phyloP scores from a whole-genome alignment of 2,329 filamentous ascomycete species.

The Cladosporium phlei region DNA sequence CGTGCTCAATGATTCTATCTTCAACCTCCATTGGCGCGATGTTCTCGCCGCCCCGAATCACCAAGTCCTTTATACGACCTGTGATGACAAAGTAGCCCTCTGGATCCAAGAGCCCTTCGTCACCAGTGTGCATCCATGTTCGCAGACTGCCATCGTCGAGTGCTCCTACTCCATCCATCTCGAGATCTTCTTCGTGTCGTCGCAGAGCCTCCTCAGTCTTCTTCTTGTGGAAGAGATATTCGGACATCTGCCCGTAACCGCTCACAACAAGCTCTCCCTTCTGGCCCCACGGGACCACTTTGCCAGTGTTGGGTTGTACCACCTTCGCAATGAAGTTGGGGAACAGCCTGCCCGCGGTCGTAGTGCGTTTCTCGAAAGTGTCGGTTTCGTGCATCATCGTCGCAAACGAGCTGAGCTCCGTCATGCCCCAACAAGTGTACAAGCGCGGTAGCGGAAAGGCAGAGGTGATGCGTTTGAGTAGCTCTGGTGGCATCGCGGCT shows the following conservation, averaged over 20 bases:
- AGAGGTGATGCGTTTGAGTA: constrained; percentile 68
- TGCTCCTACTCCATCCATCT: constrained; percentile 32
- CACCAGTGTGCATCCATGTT: constrained; percentile 61
- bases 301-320: constrained; percentile 38
- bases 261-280: constrained; percentile 72
- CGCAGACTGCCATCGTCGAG: constrained; percentile 9
- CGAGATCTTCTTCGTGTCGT: constrained; percentile 13
- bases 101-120: constrained; percentile 48
- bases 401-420: constrained; percentile 73
- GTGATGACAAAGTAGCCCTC: constrained; percentile 38
- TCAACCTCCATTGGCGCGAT: constrained; percentile 42
- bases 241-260: constrained; percentile 68
- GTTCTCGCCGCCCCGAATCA: constrained; percentile 60
- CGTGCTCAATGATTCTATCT: constrained; percentile 26
- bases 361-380: constrained; percentile 59
- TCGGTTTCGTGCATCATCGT: constrained; percentile 77
- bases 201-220: constrained; percentile 70
- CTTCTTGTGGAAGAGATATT: constrained; percentile 62
- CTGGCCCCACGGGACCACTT: constrained; percentile 61
- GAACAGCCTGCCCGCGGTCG: constrained; percentile 72
- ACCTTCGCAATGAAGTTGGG: constrained; percentile 73
- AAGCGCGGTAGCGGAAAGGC: constrained; percentile 72
- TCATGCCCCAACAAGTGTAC: constrained; percentile 56
- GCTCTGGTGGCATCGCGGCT: constrained; percentile 66
- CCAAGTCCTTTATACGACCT: constrained; percentile 31